These are phyloP conservation scores for Monosporascus sp. DNA, from an alignment of 2,329 filamentous ascomycete genomes.

Conservation along the genomic window DNA sequence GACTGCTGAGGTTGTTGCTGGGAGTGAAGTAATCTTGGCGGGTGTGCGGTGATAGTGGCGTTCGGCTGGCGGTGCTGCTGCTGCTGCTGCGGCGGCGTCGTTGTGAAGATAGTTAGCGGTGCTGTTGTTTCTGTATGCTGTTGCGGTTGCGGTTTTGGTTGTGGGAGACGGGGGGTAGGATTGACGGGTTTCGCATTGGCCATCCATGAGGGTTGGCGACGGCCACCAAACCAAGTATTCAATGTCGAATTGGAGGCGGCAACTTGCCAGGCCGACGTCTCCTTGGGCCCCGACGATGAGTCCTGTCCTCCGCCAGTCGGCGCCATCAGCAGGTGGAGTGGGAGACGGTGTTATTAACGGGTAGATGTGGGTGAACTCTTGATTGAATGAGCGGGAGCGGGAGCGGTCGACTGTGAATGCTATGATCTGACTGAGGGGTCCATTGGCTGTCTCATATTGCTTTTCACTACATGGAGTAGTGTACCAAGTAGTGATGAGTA, in stretches of 20 bases:
- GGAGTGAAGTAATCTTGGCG: neutral
- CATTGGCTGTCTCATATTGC: neutral
- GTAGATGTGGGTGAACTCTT: neutral
- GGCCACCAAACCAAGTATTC: conserved; percentile 33
- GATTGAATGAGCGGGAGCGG: neutral
- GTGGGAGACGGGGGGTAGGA: conserved; percentile 23
- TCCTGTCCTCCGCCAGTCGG: conserved; percentile 14
- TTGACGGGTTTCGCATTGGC: conserved; percentile 22
- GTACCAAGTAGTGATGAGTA: neutral
- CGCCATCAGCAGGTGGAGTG: conserved; percentile 13
- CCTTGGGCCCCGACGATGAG: conserved; percentile 5
- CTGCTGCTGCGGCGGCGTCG: neutral
- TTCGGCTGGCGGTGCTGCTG: neutral
- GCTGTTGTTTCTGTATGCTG: conserved; percentile 3
- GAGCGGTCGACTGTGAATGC: neutral
- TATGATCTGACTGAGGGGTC: neutral
- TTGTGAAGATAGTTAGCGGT: conserved; percentile 3
- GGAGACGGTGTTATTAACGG: neutral
- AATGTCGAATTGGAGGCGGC: conserved; percentile 37
- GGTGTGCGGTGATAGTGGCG: neutral
- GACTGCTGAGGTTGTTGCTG: neutral
- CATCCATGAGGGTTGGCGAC: conserved; percentile 30
- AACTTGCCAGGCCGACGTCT: conserved; percentile 21
- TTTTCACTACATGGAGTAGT: neutral
- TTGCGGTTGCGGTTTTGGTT: conserved; percentile 8